Evolutionary conservation across 768 basidiomycete species (phyloP), one percentile per base, ranked within the genome.

Genomic region (Hypholoma sublateritium): DNA sequence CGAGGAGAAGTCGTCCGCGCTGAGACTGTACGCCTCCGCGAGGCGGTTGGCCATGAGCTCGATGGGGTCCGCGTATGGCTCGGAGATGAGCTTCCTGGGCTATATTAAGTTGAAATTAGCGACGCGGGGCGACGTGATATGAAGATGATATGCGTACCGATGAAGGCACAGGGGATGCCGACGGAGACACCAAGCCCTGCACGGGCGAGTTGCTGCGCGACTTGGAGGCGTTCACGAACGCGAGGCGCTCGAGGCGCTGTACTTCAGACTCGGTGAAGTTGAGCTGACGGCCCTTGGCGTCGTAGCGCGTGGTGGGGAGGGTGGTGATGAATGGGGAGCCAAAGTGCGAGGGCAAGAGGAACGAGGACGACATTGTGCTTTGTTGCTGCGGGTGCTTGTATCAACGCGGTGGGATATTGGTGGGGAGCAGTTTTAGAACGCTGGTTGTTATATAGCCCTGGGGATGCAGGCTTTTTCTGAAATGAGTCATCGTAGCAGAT

Each of bases 181-280:
- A 54, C 8, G 66, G 62, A 42, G 62, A 61, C 24, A 52, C n/a
- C 21, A 45, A 57, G 37, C 62, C 65, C 4, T 52, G 55, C 1
- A 53, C 52, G 8, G 67, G 64, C 17, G 67, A 67, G 32, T 37
- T 48, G 56, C 59, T 63, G 37, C 58, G 62, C 53, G 68, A 77
- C 58, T 78, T 79, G 44, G 77, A 72, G 54, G 71, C 74, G 52
- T 78, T 77, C 43, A 81, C 65, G 61, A 84, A 82, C n/a, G 80
- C 80, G 56, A 77, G 70, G 59, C 82, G 81, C 57, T 80, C 79
- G 47, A 72, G 72, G 22, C 81, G 70, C 68, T 85, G 83, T 1
- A 74, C 64, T 21, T 67, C 64, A 1, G 75, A 76, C 68, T 84
- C 83, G 32, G 71, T 50, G 56, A 73, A 83, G 35, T 65, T 69